These are phyloP conservation scores for Coemansia sp. DNA, from an alignment of 371 early-diverging fungal species.

Conservation along the genomic window DNA sequence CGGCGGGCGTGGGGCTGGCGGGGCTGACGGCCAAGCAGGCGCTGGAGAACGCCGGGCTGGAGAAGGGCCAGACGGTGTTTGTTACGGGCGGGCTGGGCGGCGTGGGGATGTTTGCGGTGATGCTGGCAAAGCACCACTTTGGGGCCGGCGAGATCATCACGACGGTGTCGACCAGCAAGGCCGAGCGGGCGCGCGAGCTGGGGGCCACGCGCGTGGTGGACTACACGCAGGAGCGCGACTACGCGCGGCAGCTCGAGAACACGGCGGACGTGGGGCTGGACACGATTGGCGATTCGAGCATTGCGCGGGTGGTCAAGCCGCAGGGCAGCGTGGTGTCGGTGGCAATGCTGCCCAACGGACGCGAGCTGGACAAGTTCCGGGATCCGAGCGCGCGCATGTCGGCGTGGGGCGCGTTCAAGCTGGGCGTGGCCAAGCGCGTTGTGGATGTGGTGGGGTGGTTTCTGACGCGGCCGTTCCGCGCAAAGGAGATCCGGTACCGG, in stretches of 20 bases:
- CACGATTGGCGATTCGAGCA: constrained; percentile 19
- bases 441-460: constrained; percentile 9
- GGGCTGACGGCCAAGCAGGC: constrained; percentile 47
- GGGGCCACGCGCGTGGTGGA: constrained; percentile 55
- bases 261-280: constrained; percentile 35
- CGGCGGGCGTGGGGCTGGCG: constrained; percentile 45
- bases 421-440: constrained; percentile 8
- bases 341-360: constrained; percentile 22
- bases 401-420: constrained; percentile 1
- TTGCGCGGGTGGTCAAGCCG: constrained; percentile 16
- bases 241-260: constrained; percentile 10
- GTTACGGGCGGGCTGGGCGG: constrained; percentile 48
- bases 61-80: constrained; percentile 20
- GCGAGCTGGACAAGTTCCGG: constrained; percentile 16
- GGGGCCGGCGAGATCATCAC: constrained; percentile 30
- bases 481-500: constrained; percentile 18
- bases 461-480: constrained; percentile 19
- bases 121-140: constrained; percentile 35
- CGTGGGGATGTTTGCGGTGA: constrained; percentile 46
- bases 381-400: constrained; percentile 7
- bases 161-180: constrained; percentile 52
- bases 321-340: constrained; percentile 22
- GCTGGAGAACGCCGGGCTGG: constrained; percentile 17
- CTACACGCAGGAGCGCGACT: constrained; percentile 43
- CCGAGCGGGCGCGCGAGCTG: constrained; percentile 36